Conservation (phyloP, 352 stramenopile species). For the Phytophthora melonis region DNA sequence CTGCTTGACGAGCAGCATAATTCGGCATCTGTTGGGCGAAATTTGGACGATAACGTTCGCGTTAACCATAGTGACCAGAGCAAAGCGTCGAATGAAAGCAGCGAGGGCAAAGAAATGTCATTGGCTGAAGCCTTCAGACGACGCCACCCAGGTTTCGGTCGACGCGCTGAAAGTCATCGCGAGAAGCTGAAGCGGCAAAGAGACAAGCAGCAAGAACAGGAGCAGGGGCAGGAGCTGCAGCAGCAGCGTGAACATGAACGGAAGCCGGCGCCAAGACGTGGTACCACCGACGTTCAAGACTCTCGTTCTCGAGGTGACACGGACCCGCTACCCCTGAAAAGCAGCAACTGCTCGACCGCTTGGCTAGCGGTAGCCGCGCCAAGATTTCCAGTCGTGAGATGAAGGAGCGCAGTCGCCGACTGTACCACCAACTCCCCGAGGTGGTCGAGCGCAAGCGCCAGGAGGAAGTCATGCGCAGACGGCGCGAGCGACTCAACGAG, state of each 20-base stretch:
- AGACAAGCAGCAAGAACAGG: slow-evolving; percentile 35
- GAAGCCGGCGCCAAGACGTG: background rate
- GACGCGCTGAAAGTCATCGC: slow-evolving; percentile 36
- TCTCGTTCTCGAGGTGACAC: background rate
- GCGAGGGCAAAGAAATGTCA: slow-evolving; percentile 31
- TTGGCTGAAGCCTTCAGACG: slow-evolving; percentile 70
- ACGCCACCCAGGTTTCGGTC: slow-evolving; percentile 67
- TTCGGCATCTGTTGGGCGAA: background rate
- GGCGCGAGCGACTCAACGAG: slow-evolving; percentile 70
- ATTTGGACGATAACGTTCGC: background rate
- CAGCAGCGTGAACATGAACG: slow-evolving; percentile 6
- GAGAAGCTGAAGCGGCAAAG: slow-evolving; percentile 45
- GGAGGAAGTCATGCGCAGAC: slow-evolving; percentile 72
- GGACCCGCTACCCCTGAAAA: slow-evolving; percentile 28
- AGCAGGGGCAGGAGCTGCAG: slow-evolving; percentile 22
- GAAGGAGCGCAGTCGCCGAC: slow-evolving; percentile 65
- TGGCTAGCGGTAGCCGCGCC: slow-evolving; percentile 58
- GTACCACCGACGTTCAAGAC: background rate
- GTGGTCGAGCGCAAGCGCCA: slow-evolving; percentile 78
- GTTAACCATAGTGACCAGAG: background rate
- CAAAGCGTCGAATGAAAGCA: slow-evolving; percentile 18
- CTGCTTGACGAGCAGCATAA: slow-evolving; percentile 16
- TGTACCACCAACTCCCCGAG: slow-evolving; percentile 80
- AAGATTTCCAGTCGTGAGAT: slow-evolving; percentile 75
- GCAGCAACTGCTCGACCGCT: slow-evolving; percentile 50